Evolutionary conservation across 306 rosid genomes (phyloP).

Genomic region (Dicorynia guianensis): DNA sequence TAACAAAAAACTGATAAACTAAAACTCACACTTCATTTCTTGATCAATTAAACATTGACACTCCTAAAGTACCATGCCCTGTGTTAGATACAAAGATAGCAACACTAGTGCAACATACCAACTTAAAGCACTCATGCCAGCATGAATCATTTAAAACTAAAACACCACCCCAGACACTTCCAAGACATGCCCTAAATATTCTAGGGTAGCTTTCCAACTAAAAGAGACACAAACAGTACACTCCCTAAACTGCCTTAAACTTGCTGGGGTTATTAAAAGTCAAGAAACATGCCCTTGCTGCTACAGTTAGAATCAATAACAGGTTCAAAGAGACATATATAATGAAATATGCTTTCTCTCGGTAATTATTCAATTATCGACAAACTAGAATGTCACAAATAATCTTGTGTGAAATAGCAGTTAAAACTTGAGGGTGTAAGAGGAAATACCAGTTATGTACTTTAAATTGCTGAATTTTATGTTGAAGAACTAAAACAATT

Average conservation of each 20-base stretch:
- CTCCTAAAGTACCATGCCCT: neutral
- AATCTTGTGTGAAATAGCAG: neutral
- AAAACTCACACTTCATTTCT: neutral
- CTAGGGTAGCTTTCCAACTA: too few relatives aligned
- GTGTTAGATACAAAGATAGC: neutral
- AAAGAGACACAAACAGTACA: too few relatives aligned
- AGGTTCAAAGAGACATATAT: too few relatives aligned
- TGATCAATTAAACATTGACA: too few relatives aligned
- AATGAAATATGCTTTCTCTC: neutral
- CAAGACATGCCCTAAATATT: too few relatives aligned
- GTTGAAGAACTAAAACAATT: neutral
- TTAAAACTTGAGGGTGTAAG: neutral
- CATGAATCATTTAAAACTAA: neutral
- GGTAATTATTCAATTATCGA: neutral
- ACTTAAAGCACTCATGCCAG: neutral
- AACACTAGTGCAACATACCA: neutral
- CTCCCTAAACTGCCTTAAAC: too few relatives aligned
- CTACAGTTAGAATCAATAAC: too few relatives aligned
- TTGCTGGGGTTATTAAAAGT: too few relatives aligned
- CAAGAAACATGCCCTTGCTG: too few relatives aligned
- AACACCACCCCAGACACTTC: neutral
- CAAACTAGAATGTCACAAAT: neutral
- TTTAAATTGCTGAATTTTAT: constrained; percentile 13
- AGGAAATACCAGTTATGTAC: constrained; percentile 2
- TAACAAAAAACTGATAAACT: neutral